A percentile compares a stretch with the other conserved stretches of the same genome.
These are phyloP conservation scores for Syncephalis plumigaleata DNA, from an alignment of 371 early-diverging fungal genomes.

Conservation along the genomic window DNA sequence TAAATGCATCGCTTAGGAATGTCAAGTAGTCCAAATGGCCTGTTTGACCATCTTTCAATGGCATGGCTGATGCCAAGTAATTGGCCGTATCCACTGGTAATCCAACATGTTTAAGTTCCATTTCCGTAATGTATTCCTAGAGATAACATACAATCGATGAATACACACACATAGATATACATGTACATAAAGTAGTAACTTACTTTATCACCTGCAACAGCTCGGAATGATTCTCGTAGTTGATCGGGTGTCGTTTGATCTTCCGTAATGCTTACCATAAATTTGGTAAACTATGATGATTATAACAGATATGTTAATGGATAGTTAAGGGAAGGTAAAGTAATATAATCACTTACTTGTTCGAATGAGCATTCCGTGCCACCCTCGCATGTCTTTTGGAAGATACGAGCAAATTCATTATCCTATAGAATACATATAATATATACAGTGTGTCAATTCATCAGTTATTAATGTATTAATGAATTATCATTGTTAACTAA, in stretches of 20 bases:
- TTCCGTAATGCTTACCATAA: conserved; percentile 74
- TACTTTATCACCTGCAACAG: conserved; percentile 63
- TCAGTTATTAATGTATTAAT: too few species aligned
- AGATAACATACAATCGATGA: conserved; percentile 7
- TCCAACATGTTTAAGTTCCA: conserved; percentile 27
- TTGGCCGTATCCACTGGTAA: too few species aligned
- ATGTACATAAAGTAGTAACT: not conserved
- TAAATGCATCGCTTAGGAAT: too few species aligned
- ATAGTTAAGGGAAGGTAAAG: not conserved
- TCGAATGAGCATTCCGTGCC: conserved; percentile 56
- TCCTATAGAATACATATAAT: conserved; percentile 22
- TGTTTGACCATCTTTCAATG: too few species aligned
- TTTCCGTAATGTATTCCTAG: conserved; percentile 47
- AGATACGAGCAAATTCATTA: conserved; percentile 46
- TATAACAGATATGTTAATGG: not conserved
- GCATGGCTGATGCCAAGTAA: too few species aligned
- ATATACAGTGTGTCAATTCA: too few species aligned
- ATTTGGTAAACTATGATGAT: conserved; percentile 45
- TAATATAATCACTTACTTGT: conserved; percentile 21
- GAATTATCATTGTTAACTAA: conserved; percentile 1
- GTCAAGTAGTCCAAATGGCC: too few species aligned
- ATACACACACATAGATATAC: conserved; percentile 6
- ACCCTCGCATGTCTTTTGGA: conserved; percentile 38
- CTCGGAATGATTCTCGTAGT: conserved; percentile 64
- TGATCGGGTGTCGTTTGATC: conserved; percentile 83